Evolutionary conservation across 257 asterid genomes (phyloP), one percentile per base, ranked within the genome.

Genomic region (Nicotiana tabacum): DNA sequence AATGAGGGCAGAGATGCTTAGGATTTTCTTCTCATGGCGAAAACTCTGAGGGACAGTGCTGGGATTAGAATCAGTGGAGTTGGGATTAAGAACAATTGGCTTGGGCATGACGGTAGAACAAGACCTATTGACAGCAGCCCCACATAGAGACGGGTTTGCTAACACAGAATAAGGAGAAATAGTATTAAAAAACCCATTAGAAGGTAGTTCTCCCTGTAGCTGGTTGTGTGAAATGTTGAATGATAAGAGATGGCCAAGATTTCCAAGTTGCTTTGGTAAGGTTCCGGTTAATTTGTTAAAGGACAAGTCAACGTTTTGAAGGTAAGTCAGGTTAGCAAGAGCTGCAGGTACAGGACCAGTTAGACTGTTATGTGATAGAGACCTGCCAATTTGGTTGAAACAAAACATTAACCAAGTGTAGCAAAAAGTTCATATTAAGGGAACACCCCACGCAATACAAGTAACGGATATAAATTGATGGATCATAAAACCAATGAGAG

Each of bases 221-320:
- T 93, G 95, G 88, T 95, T 95, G 91, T 95, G 97, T 48, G 98
- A 92, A 83, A 95, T 82, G 88, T 95, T 95, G 81, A 95, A 95
- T 65, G 85, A 90, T n/a, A 87, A 86, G 66, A 95, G 94, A 85
- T 64, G 93, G 68, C 80, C 89, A 39, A 95, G 98, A 76, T 93
- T 87, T 56, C 86, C 91, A 18, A 95, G 91, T 88, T 89, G 94
- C 89, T 85, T 93, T 4, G 98, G 98, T 56, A 95, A 84, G 80
- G 84, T 66, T 60, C 98, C 98, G 0, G 90, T 89, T 56, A 95
- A 92, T 81, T 89, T 88, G 92, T 95, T 93, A 89, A 89, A 93
- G 58, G 98, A 95, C 16, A 95, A 83, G 85, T 95, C 98, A 1
- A 88, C 92, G 16, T 64, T 81, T 84, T 88, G 91, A 66, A 95